Base-by-base conservation (phyloP, 331 rosid species). In the Rhamnella rubrinervis region DNA sequence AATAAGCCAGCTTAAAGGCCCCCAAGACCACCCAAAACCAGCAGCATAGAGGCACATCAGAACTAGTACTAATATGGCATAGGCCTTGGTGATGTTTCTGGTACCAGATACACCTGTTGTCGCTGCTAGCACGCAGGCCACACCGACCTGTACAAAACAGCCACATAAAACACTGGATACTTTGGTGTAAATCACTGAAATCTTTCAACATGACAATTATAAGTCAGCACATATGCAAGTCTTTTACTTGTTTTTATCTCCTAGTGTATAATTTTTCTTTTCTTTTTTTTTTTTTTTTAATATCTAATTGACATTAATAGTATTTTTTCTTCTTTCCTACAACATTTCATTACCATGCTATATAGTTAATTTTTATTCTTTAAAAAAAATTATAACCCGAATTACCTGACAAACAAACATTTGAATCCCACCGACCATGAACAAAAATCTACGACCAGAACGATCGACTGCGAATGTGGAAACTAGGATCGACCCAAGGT, bases 1-100 rank as follows among this genome's bases (percentile, higher is more conserved):
- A 67, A 92, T 67, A 3, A 92, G 87, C 96, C 95, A 89, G 8
- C 73, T 53, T 1, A 92, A 73, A 18, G 96, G 93, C 0, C 93
- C 96, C 98, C 98, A 89, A 15, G 98, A 92, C 95, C 91, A 88
- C 5, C 91, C 96, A 63, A 92, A 92, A 17, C 96, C 96, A 1
- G 85, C 86, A 0, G 89, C 37, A 23, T 87, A 89, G 0, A 76
- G 0, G 52, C 91, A 85, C 67, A 89, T 41, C 7, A 86, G 65
- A 53, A 83, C 90, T 41, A 89, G 55, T 9, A 89, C 90, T n/a
- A 86, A 0, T 25, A 74, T 5, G 1, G 88, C 77, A 18, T 80
- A 68, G 6, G 81, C 77, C 81, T 86, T 81, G 0, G 95, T 37
- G 14, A 89, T 70, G 28, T 76, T 74, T 69, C 66, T 50, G 6